Base-by-base conservation (phyloP, 23 red algal species). In the Agarophyton chilense region DNA sequence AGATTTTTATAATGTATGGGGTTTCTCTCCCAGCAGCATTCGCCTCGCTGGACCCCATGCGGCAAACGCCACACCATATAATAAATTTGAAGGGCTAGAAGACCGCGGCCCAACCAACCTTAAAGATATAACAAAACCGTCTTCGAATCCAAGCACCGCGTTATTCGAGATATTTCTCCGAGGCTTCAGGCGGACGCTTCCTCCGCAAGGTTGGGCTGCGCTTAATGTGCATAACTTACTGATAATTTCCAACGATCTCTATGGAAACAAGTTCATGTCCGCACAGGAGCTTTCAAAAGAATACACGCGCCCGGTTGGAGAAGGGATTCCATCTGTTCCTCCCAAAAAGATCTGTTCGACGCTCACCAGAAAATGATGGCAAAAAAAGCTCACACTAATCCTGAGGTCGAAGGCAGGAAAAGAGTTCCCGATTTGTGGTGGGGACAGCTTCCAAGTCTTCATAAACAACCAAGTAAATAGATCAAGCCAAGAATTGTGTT, bases 61-160 rank as follows among this genome's bases (percentile, higher is more conserved):
- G n/a, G n/a, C n/a, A n/a, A n/a, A n/a, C n/a, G n/a, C n/a, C n/a
- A n/a, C n/a, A n/a, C n/a, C n/a, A n/a, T n/a, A n/a, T n/a, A n/a
- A n/a, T n/a, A n/a, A n/a, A n/a, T n/a, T n/a, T n/a, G n/a, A n/a
- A n/a, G n/a, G n/a, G n/a, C n/a, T n/a, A n/a, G n/a, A n/a, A n/a
- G n/a, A n/a, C n/a, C n/a, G n/a, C n/a, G n/a, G n/a, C n/a, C n/a
- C n/a, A n/a, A n/a, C n/a, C n/a, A n/a, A n/a, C 52, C 52, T 8
- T 55, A 34, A 19, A 52, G 52, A 24, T 55, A 84, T 61, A 86
- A 47, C 62, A 86, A 86, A 24, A 86, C 70, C 31, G 81, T 68
- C 12, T 9, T 86, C 22, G 81, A 86, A 52, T 52, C 81, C 18
- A 86, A 86, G 62, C 81, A 86, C 60, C 28, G 45, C n/a, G 50